Evolutionary conservation across 768 basidiomycete species (phyloP).

Genomic region (Naganishia antarctica): DNA sequence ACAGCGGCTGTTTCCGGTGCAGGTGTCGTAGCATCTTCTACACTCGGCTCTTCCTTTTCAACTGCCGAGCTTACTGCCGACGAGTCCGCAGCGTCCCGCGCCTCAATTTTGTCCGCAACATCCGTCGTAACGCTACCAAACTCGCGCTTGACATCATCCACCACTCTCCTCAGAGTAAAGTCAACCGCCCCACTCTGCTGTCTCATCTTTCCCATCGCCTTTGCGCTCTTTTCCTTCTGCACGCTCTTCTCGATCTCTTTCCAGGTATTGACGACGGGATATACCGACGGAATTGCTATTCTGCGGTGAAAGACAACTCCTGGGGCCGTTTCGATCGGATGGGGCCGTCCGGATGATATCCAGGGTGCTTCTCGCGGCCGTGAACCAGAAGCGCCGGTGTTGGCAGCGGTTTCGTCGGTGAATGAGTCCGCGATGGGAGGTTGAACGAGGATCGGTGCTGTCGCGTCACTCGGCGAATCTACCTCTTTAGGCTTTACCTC

Average conservation of each 20-base stretch:
- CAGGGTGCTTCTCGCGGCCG: neutral
- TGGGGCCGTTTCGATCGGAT: constrained; percentile 4
- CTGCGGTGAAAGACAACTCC: constrained; percentile 1
- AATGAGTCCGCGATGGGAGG: neutral
- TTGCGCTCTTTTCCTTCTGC: constrained; percentile 10
- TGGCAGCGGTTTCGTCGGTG: neutral
- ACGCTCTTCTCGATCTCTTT: neutral
- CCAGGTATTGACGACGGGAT: constrained; percentile 12
- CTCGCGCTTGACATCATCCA: neutral
- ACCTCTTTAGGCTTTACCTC: neutral
- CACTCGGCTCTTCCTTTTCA: neutral
- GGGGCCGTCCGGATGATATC: neutral
- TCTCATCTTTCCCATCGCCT: constrained; percentile 29
- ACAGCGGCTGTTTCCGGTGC: neutral
- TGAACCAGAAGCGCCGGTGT: neutral
- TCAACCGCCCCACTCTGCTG: constrained; percentile 26
- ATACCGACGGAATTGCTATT: neutral
- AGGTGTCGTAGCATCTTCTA: neutral
- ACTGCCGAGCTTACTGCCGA: no score
- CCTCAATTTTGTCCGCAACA: neutral
- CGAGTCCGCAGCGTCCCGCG: neutral
- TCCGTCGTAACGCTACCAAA: constrained; percentile 21
- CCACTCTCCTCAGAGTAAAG: constrained; percentile 12
- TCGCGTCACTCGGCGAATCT: neutral
- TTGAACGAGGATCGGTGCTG: neutral